These are phyloP conservation scores for Candida pini DNA, from an alignment of 805 yeast genomes.

Conservation along the genomic window DNA sequence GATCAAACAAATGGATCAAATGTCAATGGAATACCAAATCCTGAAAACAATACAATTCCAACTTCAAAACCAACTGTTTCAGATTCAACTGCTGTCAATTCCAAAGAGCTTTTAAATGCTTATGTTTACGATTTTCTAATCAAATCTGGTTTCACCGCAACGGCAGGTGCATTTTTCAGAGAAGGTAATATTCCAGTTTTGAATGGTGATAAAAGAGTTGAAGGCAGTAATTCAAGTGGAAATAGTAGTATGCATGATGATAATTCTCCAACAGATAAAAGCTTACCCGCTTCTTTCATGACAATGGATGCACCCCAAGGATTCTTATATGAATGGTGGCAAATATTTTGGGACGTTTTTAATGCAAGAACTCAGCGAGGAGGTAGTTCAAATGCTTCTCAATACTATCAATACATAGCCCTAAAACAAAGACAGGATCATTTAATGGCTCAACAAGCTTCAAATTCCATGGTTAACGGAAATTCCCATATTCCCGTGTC, in stretches of 20 bases:
- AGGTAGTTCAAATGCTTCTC: slow-evolving; percentile 58
- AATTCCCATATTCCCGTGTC: no score
- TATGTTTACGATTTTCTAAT: slow-evolving; percentile 81
- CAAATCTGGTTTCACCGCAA: slow-evolving; percentile 63
- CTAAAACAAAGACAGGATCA: slow-evolving; percentile 57
- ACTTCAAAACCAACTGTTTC: slow-evolving; percentile 23
- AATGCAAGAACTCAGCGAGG: slow-evolving; percentile 71
- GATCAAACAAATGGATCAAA: no score
- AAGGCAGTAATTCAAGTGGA: slow-evolving; percentile 6
- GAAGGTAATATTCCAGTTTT: slow-evolving; percentile 67
- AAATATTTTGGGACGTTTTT: slow-evolving; percentile 89
- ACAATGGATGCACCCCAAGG: slow-evolving; percentile 83
- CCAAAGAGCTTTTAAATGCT: slow-evolving; percentile 65
- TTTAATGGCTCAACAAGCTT: slow-evolving; percentile 26
- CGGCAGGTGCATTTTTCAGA: slow-evolving; percentile 67
- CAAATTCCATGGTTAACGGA: no score
- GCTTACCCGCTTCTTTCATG: slow-evolving; percentile 45
- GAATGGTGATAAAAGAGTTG: slow-evolving; percentile 23
- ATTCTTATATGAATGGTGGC: slow-evolving; percentile 93
- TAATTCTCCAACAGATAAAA: slow-evolving; percentile 18
- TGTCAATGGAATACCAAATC: no score
- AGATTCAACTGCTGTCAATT: slow-evolving; percentile 42
- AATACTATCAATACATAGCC: slow-evolving; percentile 61
- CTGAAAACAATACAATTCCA: no score
- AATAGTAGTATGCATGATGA: no score